A percentile compares a stretch with the other conserved stretches of the same genome.
Evolutionary conservation across 2,329 filamentous ascomycete species (phyloP).

Genomic region (Ophiostoma sp.): DNA sequence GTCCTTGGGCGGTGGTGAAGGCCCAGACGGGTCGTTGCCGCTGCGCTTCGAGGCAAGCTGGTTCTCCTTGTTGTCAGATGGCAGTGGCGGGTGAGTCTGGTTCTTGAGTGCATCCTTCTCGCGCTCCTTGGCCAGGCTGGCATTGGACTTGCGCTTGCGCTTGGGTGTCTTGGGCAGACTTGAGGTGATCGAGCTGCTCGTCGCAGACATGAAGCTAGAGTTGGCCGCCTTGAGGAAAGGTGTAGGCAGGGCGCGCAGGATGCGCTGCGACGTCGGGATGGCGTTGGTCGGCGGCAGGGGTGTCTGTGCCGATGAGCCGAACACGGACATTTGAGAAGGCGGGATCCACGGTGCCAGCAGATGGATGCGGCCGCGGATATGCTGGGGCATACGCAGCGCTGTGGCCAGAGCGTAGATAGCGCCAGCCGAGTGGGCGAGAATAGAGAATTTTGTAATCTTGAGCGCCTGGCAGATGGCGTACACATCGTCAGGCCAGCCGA

Average conservation of each 20-base stretch:
- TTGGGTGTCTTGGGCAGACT: constrained; percentile 64
- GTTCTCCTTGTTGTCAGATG: constrained; percentile 49
- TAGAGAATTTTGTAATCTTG: constrained; percentile 91
- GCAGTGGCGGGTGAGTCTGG: constrained; percentile 26
- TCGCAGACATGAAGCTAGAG: constrained; percentile 89
- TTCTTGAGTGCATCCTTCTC: constrained; percentile 29
- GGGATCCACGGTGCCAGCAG: constrained; percentile 95
- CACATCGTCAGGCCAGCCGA: constrained; percentile 93
- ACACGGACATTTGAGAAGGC: constrained; percentile 81
- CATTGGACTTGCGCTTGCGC: constrained; percentile 55
- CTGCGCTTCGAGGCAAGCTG: constrained; percentile 27
- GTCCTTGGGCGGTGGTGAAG: constrained; percentile 26
- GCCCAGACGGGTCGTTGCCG: constrained; percentile 16
- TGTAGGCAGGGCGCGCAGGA: constrained; percentile 82
- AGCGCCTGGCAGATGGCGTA: constrained; percentile 88
- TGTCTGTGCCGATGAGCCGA: constrained; percentile 63
- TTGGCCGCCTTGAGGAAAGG: constrained; percentile 91
- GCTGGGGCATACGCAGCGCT: constrained; percentile 89
- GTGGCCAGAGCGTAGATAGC: constrained; percentile 97
- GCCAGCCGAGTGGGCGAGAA: constrained; percentile 91
- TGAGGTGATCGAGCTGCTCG: constrained; percentile 76
- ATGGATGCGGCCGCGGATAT: constrained; percentile 90
- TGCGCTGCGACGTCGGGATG: constrained; percentile 84
- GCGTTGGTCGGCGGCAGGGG: constrained; percentile 70
- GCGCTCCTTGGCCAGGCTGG: constrained; percentile 35